These are phyloP conservation scores for Arxiozyma heterogenica DNA, from an alignment of 1,139 yeast genomes.

Conservation along the genomic window DNA sequence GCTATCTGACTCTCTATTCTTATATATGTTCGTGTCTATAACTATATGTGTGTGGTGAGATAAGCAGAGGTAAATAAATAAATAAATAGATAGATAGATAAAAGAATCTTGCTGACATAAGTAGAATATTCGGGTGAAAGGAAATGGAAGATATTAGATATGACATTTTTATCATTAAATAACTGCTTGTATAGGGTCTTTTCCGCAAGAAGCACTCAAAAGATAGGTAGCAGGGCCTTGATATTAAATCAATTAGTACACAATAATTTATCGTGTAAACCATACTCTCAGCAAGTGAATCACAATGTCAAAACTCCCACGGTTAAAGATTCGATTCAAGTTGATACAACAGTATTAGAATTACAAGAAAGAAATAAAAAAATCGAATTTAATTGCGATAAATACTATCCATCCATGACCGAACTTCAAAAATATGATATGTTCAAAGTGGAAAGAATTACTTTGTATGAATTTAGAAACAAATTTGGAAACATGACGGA, in stretches of 20 bases:
- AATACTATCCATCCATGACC: constrained; percentile 26
- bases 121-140: neutral
- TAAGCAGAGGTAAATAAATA: too few relatives aligned
- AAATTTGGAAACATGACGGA: constrained; percentile 1
- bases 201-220: neutral
- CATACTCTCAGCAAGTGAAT: neutral
- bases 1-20: neutral
- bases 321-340: neutral
- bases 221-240: neutral
- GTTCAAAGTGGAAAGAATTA: neutral
- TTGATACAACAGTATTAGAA: constrained; percentile 11
- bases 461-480: constrained; percentile 1
- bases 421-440: constrained; percentile 1
- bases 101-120: neutral
- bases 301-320: neutral
- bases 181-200: neutral
- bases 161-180: neutral
- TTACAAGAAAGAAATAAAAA: constrained; percentile 3
- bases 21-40: too few relatives aligned
- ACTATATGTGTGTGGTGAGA: too few relatives aligned
- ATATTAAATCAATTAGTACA: neutral
- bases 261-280: neutral
- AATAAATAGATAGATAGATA: too few relatives aligned
- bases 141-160: neutral
- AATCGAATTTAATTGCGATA: constrained; percentile 8